Percentiles rank a stretch among this genome's conserved stretches.
Conservation (phyloP, 73 alveolate species). For the Paramecium pentaurelia region DNA sequence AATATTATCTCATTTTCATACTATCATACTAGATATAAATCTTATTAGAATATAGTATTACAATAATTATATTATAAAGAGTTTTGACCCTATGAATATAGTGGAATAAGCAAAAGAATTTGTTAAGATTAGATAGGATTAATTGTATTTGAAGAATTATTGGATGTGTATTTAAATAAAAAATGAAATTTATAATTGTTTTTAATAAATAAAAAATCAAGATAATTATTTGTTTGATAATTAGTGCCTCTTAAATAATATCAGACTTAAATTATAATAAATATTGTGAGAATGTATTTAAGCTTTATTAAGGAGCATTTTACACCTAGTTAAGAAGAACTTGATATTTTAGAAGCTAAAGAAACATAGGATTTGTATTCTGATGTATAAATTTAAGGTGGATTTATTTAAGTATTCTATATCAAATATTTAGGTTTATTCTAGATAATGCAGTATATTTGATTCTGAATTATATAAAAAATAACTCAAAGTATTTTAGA, state of each 20-base stretch:
- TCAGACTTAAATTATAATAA: neutral
- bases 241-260: neutral
- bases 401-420: neutral
- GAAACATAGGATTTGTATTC: neutral
- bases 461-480: neutral
- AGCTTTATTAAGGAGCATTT: neutral
- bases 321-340: neutral
- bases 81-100: too few species aligned
- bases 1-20: too few species aligned
- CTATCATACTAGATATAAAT: too few species aligned
- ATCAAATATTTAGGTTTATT: neutral
- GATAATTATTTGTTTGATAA: neutral
- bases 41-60: too few species aligned
- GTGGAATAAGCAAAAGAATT: too few species aligned
- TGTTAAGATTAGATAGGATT: too few species aligned
- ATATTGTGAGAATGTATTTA: neutral
- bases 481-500: neutral
- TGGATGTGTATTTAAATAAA: too few species aligned
- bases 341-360: neutral
- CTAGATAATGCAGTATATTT: neutral
- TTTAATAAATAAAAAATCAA: neutral
- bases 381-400: neutral
- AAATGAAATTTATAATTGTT: too few species aligned
- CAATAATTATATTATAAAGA: too few species aligned
- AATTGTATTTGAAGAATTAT: too few species aligned